These are phyloP conservation scores for Chlorokybus atmophyticus DNA, from an alignment of 139 green algal genomes.

Conservation along the genomic window DNA sequence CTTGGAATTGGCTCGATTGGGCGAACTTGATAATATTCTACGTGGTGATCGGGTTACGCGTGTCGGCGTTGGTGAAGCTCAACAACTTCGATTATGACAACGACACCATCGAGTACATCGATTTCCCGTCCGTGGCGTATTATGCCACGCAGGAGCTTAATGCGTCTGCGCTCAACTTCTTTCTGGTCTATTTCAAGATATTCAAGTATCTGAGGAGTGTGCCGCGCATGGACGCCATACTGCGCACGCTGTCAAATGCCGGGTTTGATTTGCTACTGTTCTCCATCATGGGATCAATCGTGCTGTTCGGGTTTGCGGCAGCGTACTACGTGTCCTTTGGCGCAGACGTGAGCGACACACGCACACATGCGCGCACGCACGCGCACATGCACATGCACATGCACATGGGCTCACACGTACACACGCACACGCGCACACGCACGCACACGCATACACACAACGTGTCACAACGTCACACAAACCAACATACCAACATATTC, in stretches of 20 bases:
- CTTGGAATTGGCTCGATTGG: constrained; percentile 26
- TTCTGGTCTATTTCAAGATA: constrained; percentile 34
- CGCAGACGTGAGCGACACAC: neutral
- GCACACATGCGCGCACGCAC: too few relatives aligned
- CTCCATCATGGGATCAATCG: constrained; percentile 15
- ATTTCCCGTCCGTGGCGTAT: constrained; percentile 14
- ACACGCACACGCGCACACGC: neutral
- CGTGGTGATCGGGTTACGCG: constrained; percentile 15
- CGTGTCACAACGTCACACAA: neutral
- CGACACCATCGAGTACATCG: constrained; percentile 13
- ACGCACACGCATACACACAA: neutral
- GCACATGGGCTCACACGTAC: neutral
- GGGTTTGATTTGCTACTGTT: constrained; percentile 25
- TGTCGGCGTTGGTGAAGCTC: neutral
- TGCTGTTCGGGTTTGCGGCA: constrained; percentile 21
- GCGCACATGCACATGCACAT: neutral
- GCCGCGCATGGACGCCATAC: constrained; percentile 26
- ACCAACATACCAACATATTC: neutral
- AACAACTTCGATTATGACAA: constrained; percentile 8
- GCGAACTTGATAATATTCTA: constrained; percentile 28
- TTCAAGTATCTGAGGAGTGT: constrained; percentile 27
- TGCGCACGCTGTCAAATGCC: constrained; percentile 8
- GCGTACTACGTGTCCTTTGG: constrained; percentile 28
- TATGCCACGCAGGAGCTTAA: constrained; percentile 24
- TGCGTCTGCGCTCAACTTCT: constrained; percentile 28